A percentile compares a stretch with the other conserved stretches of the same genome.
phyloP scores from a whole-genome alignment of 148 eudicot species.

The Camellia japonica region DNA sequence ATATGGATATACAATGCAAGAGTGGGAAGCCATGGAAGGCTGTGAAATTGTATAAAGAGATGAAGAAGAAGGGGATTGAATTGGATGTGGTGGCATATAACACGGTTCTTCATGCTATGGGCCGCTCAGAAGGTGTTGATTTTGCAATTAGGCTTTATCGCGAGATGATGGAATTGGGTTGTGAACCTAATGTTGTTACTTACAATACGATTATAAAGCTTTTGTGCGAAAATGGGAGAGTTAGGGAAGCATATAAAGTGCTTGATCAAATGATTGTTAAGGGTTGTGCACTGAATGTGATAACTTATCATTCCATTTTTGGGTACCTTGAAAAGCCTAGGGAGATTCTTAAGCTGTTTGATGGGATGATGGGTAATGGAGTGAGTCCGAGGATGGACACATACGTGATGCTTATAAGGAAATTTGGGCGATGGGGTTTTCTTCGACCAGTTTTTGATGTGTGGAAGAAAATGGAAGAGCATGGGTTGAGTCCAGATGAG shows the following conservation, averaged over 20 bases:
- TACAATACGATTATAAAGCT: slow-evolving; percentile 79
- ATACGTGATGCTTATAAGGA: slow-evolving; percentile 89
- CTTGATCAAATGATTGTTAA: slow-evolving; percentile 54
- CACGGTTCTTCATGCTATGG: slow-evolving; percentile 70
- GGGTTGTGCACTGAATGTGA: slow-evolving; percentile 67
- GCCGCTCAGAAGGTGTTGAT: slow-evolving; percentile 81
- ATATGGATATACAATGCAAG: slow-evolving; percentile 86
- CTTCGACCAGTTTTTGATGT: slow-evolving; percentile 70
- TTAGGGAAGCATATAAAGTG: slow-evolving; percentile 64
- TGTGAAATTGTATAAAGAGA: slow-evolving; percentile 75
- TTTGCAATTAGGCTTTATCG: slow-evolving; percentile 55
- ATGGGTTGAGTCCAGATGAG: slow-evolving; percentile 81
- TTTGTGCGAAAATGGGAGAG: slow-evolving; percentile 75
- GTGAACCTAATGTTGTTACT: slow-evolving; percentile 67
- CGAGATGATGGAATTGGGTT: slow-evolving; percentile 77
- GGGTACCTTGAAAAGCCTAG: slow-evolving; percentile 72
- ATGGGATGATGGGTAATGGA: slow-evolving; percentile 70
- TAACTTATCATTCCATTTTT: slow-evolving; percentile 72
- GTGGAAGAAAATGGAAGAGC: slow-evolving; percentile 86
- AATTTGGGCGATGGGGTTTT: slow-evolving; percentile 95
- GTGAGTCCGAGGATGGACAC: slow-evolving; percentile 76
- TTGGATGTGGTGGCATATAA: slow-evolving; percentile 89
- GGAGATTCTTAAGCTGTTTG: slow-evolving; percentile 71
- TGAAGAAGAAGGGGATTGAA: slow-evolving; percentile 74
- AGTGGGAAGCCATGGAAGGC: slow-evolving; percentile 91